Percentiles rank a stretch among this genome's conserved stretches.
Conservation (phyloP, 139 green algal genomes). For the Astrephomene gubernaculifera region DNA sequence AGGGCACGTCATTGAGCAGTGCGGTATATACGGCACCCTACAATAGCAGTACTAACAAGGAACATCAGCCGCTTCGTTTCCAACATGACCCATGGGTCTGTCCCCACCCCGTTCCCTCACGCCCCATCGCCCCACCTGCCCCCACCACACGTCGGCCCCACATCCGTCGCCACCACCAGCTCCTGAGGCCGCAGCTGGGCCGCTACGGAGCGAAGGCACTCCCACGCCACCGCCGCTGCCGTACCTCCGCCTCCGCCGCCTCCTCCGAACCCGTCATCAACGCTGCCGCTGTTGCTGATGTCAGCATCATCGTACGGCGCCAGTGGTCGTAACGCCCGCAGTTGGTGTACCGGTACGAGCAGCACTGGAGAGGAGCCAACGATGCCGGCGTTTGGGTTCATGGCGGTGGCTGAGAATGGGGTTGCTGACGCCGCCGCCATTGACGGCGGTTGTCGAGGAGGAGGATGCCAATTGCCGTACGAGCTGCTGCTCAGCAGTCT, state of each 20-base stretch:
- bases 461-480: no score
- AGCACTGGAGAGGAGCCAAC: neutral
- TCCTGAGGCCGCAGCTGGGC: constrained; percentile 5
- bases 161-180: constrained; percentile 25
- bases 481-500: neutral
- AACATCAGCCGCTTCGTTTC: no score
- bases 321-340: neutral
- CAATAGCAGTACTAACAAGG: no score
- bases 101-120: no score
- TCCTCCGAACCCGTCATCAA: neutral
- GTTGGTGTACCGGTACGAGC: constrained; percentile 29
- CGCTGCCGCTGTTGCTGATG: neutral
- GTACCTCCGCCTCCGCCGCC: neutral
- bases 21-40: no score
- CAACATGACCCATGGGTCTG: no score
- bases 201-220: neutral
- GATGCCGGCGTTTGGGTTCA: no score
- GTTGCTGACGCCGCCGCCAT: no score
- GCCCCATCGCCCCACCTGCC: neutral
- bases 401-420: no score
- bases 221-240: constrained; percentile 6
- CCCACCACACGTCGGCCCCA: neutral
- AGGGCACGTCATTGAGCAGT: no score
- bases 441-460: neutral
- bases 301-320: no score